Conservation (phyloP, 2,329 filamentous ascomycete species). For the Epichloe gansuensis region DNA sequence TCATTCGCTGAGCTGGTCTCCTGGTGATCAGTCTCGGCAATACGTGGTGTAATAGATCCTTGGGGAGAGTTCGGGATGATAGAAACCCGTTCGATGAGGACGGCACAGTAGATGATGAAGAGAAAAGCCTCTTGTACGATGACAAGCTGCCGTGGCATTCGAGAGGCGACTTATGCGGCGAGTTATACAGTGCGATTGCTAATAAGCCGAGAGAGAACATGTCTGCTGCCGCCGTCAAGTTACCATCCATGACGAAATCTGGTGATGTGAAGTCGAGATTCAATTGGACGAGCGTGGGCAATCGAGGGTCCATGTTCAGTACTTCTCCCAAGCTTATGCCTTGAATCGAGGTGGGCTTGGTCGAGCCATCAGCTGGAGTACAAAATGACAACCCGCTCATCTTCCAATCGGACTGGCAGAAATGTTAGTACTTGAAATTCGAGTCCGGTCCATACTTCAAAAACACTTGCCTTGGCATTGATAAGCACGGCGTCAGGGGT, state of each 20-base stretch:
- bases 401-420: slow-evolving; percentile 80
- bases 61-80: slow-evolving; percentile 65
- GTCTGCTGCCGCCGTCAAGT: slow-evolving; percentile 72
- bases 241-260: slow-evolving; percentile 87
- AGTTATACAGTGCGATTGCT: slow-evolving; percentile 84
- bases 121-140: slow-evolving; percentile 75
- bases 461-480: slow-evolving; percentile 65
- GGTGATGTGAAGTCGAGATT: slow-evolving; percentile 90
- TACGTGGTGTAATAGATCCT: slow-evolving; percentile 62
- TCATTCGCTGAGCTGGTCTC: slow-evolving; percentile 75
- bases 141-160: slow-evolving; percentile 71
- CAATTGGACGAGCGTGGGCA: slow-evolving; percentile 75
- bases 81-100: slow-evolving; percentile 75
- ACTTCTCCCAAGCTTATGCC: slow-evolving; percentile 75
- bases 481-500: slow-evolving; percentile 89
- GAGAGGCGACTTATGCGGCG: slow-evolving; percentile 79
- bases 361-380: slow-evolving; percentile 65
- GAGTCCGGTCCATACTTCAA: background rate
- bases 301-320: slow-evolving; percentile 70
- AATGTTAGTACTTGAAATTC: background rate
- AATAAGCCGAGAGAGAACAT: slow-evolving; percentile 89
- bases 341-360: slow-evolving; percentile 61
- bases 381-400: slow-evolving; percentile 89
- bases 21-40: slow-evolving; percentile 79
- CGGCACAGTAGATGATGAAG: slow-evolving; percentile 66